Conservation (phyloP, 2,329 filamentous ascomycete species). For the Hypoxylon sp. region DNA sequence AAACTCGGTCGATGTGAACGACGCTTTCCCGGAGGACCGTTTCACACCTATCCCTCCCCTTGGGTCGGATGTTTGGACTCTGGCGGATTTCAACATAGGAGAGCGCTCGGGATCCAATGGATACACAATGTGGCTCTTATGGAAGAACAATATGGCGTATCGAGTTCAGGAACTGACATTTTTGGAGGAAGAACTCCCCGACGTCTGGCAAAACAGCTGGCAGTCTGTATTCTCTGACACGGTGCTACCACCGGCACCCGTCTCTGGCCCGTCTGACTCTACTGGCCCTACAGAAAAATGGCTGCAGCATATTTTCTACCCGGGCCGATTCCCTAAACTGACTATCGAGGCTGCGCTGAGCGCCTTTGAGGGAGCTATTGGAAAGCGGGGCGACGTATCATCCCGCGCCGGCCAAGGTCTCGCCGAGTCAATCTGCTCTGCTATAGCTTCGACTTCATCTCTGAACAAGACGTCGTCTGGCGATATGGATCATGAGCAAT, state of each 20-base stretch:
- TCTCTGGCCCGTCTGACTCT: conserved; percentile 71
- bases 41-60: conserved; percentile 77
- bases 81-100: conserved; percentile 80
- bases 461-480: conserved; percentile 71
- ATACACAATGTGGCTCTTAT: conserved; percentile 76
- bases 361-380: conserved; percentile 79
- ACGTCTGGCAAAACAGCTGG: conserved; percentile 78
- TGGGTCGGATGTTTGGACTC: conserved; percentile 80
- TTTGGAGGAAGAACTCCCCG: conserved; percentile 70
- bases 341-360: conserved; percentile 86
- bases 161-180: conserved; percentile 80
- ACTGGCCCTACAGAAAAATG: conserved; percentile 84
- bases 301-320: conserved; percentile 84
- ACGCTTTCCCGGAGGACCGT: conserved; percentile 73
- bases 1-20: conserved; percentile 73
- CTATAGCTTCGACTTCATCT: conserved; percentile 76
- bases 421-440: conserved; percentile 79
- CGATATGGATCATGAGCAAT: conserved; percentile 79
- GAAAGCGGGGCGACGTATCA: conserved; percentile 55
- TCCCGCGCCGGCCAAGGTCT: conserved; percentile 66
- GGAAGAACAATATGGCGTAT: conserved; percentile 87
- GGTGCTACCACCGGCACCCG: conserved; percentile 64
- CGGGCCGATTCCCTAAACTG: conserved; percentile 81
- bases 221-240: conserved; percentile 73
- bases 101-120: conserved; percentile 65